Conservation (phyloP, 2,329 filamentous ascomycete species). For the Colletotrichum sp. region DNA sequence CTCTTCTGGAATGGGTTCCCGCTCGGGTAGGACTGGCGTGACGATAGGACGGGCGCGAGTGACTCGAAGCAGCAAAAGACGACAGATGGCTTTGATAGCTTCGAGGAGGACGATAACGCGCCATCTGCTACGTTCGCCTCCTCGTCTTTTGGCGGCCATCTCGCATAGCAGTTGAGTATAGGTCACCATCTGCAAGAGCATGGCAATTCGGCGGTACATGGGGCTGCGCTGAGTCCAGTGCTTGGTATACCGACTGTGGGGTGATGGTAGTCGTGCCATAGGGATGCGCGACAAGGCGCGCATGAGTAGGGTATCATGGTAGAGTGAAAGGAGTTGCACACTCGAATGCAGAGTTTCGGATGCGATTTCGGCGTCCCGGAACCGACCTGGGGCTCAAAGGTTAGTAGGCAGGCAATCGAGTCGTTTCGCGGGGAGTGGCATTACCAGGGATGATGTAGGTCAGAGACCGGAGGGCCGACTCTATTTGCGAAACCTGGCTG, state of each 20-base stretch:
- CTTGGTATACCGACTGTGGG: slow-evolving; percentile 70
- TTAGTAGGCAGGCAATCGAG: background rate
- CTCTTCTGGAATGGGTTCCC: slow-evolving; percentile 75
- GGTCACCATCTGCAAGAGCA: slow-evolving; percentile 86
- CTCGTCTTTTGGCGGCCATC: slow-evolving; percentile 89
- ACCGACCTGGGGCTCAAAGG: slow-evolving; percentile 64
- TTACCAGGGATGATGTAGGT: slow-evolving; percentile 93
- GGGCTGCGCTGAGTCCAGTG: slow-evolving; percentile 69
- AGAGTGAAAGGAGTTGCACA: slow-evolving; percentile 88
- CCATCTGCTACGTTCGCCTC: slow-evolving; percentile 83
- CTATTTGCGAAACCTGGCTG: slow-evolving; percentile 91
- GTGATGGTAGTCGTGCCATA: slow-evolving; percentile 57
- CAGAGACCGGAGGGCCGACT: slow-evolving; percentile 88
- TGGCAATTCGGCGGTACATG: slow-evolving; percentile 81
- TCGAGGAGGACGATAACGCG: slow-evolving; percentile 86
- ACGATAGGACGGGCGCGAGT: slow-evolving; percentile 85
- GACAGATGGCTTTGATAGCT: slow-evolving; percentile 83
- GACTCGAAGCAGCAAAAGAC: slow-evolving; percentile 78
- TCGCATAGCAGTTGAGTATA: slow-evolving; percentile 98
- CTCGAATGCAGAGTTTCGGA: slow-evolving; percentile 91
- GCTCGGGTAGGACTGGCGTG: slow-evolving; percentile 83
- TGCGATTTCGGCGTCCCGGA: slow-evolving; percentile 91
- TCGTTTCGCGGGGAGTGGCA: background rate
- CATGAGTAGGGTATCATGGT: slow-evolving; percentile 87
- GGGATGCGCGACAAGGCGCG: slow-evolving; percentile 65